phyloP scores from a whole-genome alignment of 495 filamentous ascomycete genomes.

The Rusavskia elegans region DNA sequence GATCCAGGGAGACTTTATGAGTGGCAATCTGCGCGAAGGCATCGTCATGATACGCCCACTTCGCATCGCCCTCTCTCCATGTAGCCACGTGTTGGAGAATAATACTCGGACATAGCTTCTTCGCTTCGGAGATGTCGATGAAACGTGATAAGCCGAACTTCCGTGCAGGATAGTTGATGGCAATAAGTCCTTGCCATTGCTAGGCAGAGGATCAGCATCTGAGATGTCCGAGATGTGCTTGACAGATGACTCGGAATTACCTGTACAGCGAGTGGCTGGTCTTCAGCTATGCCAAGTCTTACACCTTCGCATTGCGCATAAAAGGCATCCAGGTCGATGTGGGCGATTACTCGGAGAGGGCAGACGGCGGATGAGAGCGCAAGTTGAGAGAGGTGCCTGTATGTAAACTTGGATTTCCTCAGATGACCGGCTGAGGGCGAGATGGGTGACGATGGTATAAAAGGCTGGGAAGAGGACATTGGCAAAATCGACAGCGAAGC shows the following conservation, averaged over 20 bases:
- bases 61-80: conserved; percentile 78
- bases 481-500: not conserved
- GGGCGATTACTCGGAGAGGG: conserved; percentile 75
- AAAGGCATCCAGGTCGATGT: conserved; percentile 94
- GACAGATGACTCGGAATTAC: conserved; percentile 18
- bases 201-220: not conserved
- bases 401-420: conserved; percentile 62
- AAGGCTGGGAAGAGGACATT: conserved; percentile 29
- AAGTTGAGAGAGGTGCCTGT: conserved; percentile 64
- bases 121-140: conserved; percentile 63
- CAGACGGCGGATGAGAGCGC: conserved; percentile 50
- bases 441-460: conserved; percentile 23
- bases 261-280: conserved; percentile 81
- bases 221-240: not conserved
- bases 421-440: conserved; percentile 14
- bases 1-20: conserved; percentile 87
- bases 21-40: conserved; percentile 57
- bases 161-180: conserved; percentile 87
- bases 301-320: conserved; percentile 96
- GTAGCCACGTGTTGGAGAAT: conserved; percentile 88
- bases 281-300: conserved; percentile 54
- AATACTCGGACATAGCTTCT: conserved; percentile 70
- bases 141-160: conserved; percentile 62
- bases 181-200: conserved; percentile 65
- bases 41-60: conserved; percentile 83